Evolutionary conservation across 2,329 filamentous ascomycete species (phyloP).

Genomic region (Capronia epimyces): DNA sequence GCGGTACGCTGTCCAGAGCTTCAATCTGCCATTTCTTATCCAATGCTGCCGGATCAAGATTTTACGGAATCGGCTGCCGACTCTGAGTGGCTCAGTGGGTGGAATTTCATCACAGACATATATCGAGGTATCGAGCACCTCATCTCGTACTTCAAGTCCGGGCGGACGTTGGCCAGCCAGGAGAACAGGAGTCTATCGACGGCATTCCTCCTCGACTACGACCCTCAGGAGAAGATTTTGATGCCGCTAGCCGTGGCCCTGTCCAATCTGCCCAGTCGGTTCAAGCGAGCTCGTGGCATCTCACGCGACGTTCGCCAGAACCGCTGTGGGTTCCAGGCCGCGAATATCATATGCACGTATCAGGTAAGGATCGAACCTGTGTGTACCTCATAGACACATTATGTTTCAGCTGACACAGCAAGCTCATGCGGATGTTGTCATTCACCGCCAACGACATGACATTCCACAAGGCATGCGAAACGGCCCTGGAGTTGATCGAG

Average conservation of each 20-base stretch:
- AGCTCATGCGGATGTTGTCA: slow-evolving; percentile 7
- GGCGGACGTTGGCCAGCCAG: neutral
- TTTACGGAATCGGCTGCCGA: neutral
- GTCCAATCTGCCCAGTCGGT: neutral
- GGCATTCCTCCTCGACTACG: slow-evolving; percentile 4
- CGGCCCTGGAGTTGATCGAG: slow-evolving; percentile 11
- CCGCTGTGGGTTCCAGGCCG: slow-evolving; percentile 9
- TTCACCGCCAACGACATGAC: slow-evolving; percentile 1
- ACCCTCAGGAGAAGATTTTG: slow-evolving; percentile 4
- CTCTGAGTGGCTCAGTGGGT: slow-evolving; percentile 9
- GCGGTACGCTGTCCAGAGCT: slow-evolving; percentile 8
- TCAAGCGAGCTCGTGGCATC: neutral
- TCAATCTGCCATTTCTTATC: slow-evolving; percentile 10
- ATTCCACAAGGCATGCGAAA: slow-evolving; percentile 9
- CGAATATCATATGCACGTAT: slow-evolving; percentile 12
- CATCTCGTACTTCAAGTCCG: slow-evolving; percentile 6
- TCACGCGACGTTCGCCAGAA: slow-evolving; percentile 8
- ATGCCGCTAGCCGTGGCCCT: neutral
- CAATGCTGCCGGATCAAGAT: slow-evolving; percentile 4
- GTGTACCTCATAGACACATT: neutral
- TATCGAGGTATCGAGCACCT: slow-evolving; percentile 10
- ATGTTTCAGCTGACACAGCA: neutral
- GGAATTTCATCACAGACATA: slow-evolving; percentile 13
- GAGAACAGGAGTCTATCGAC: too few species aligned
- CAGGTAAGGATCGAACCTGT: slow-evolving; percentile 5